These are phyloP conservation scores for Claviceps purpurea DNA, from an alignment of 2,329 filamentous ascomycete genomes.

Conservation along the genomic window DNA sequence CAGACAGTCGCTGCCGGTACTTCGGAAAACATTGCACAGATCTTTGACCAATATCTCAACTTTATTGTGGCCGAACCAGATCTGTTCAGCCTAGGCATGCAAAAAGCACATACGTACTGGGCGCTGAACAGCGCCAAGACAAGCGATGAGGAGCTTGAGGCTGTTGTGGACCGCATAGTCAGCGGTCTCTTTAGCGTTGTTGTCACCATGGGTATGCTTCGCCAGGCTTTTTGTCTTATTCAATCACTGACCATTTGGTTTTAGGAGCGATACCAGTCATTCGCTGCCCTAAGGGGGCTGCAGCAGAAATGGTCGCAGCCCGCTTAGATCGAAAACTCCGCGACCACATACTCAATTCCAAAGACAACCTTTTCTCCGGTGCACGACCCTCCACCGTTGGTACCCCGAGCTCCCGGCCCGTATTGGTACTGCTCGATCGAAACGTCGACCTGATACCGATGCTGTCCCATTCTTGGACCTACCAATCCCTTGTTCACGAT, in stretches of 20 bases:
- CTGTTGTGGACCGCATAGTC: conserved; percentile 79
- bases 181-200: conserved; percentile 95
- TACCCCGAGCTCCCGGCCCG: conserved; percentile 64
- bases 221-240: background rate
- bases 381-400: conserved; percentile 45
- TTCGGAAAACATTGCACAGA: conserved; percentile 77
- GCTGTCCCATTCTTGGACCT: conserved; percentile 82
- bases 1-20: conserved; percentile 76
- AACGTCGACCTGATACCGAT: conserved; percentile 94
- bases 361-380: conserved; percentile 85
- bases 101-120: conserved; percentile 84
- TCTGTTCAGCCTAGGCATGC: conserved; percentile 85
- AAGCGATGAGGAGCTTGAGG: conserved; percentile 78
- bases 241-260: background rate
- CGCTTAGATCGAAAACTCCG: conserved; percentile 91
- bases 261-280: conserved; percentile 86
- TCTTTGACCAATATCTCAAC: conserved; percentile 95
- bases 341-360: conserved; percentile 93
- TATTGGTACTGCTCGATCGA: conserved; percentile 85
- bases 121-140: conserved; percentile 90
- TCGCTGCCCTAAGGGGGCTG: conserved; percentile 80
- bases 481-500: conserved; percentile 71
- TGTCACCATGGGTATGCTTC: conserved; percentile 76
- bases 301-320: conserved; percentile 85
- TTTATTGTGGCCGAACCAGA: conserved; percentile 95